These are phyloP conservation scores for Camellia oleifera DNA, from an alignment of 179 eudicot species.

Conservation along the genomic window DNA sequence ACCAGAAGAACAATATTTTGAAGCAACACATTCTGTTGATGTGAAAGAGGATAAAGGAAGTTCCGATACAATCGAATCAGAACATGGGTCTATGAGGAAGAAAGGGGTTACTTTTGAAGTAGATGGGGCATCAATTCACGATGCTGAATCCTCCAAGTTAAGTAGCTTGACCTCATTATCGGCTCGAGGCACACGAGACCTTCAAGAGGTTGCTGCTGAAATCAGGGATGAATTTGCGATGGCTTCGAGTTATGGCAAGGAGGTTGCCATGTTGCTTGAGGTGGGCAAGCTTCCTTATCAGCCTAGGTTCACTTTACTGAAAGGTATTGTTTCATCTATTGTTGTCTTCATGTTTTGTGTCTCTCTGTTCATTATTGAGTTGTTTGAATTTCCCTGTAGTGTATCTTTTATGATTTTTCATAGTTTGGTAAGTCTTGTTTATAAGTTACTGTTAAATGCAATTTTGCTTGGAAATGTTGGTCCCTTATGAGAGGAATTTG, in stretches of 20 bases:
- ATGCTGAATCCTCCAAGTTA: conserved; percentile 57
- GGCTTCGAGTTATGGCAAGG: conserved; percentile 76
- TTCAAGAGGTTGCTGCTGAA: conserved; percentile 80
- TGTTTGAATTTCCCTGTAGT: not conserved
- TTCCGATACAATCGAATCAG: conserved; percentile 48
- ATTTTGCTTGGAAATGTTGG: conserved; percentile 3
- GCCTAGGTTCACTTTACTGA: conserved; percentile 48
- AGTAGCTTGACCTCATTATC: conserved; percentile 50
- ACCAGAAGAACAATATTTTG: conserved; percentile 23
- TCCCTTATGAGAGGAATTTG: not conserved
- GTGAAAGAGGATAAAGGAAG: conserved; percentile 52
- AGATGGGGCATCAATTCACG: conserved; percentile 48
- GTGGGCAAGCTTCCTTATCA: conserved; percentile 80
- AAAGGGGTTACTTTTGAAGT: conserved; percentile 77
- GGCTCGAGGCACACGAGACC: conserved; percentile 70
- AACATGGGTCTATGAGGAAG: conserved; percentile 48
- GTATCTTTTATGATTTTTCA: not conserved
- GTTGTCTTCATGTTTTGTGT: not conserved
- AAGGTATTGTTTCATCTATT: conserved; percentile 42
- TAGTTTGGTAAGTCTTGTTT: not conserved
- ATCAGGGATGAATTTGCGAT: conserved; percentile 80
- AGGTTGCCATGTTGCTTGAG: conserved; percentile 92
- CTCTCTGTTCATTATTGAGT: not conserved
- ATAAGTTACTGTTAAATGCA: not conserved
- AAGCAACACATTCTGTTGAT: conserved; percentile 36